Percentiles rank a stretch among this genome's conserved stretches.
Conservation (phyloP, 495 filamentous ascomycete genomes). For the Trichoderma orchidacearum region DNA sequence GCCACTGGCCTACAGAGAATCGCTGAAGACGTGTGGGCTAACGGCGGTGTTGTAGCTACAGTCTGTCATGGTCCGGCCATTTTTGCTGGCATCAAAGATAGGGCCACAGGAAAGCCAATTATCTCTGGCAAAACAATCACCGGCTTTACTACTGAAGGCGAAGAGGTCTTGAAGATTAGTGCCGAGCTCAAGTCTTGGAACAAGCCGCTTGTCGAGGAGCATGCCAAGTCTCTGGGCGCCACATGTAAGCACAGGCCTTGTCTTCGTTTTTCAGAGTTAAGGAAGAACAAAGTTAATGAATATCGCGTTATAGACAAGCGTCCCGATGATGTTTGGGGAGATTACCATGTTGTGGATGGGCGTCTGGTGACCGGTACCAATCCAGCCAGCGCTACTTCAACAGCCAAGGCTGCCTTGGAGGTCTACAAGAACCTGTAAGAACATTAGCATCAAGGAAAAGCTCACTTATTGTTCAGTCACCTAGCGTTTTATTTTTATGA, state of each 20-base stretch:
- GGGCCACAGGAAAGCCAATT: conserved; percentile 22
- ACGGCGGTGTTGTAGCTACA: conserved; percentile 24
- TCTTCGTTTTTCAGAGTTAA: conserved; percentile 17
- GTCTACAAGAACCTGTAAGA: conserved; percentile 25
- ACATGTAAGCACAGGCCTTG: conserved; percentile 11
- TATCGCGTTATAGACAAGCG: too few species aligned
- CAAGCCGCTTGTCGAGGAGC: conserved; percentile 22
- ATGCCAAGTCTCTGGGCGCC: conserved; percentile 7
- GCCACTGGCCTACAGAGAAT: conserved; percentile 24
- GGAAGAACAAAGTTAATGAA: too few species aligned
- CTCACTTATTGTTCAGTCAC: too few species aligned
- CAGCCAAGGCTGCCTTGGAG: conserved; percentile 27
- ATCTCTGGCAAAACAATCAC: conserved; percentile 28
- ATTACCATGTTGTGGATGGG: too few species aligned
- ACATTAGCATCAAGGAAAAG: not conserved
- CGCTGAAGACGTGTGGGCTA: conserved; percentile 21
- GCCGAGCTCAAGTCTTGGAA: conserved; percentile 20
- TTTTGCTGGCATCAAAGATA: conserved; percentile 24
- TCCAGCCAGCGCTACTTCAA: conserved; percentile 19
- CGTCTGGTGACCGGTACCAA: conserved; percentile 18
- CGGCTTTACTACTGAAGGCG: conserved; percentile 30
- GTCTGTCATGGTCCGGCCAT: conserved; percentile 32
- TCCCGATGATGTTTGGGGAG: too few species aligned
- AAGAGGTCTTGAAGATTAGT: conserved; percentile 23
- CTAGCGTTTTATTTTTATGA: too few species aligned